phyloP scores from a whole-genome alignment of 371 early-diverging fungal species.

The Dinochytrium kinnereticum region DNA sequence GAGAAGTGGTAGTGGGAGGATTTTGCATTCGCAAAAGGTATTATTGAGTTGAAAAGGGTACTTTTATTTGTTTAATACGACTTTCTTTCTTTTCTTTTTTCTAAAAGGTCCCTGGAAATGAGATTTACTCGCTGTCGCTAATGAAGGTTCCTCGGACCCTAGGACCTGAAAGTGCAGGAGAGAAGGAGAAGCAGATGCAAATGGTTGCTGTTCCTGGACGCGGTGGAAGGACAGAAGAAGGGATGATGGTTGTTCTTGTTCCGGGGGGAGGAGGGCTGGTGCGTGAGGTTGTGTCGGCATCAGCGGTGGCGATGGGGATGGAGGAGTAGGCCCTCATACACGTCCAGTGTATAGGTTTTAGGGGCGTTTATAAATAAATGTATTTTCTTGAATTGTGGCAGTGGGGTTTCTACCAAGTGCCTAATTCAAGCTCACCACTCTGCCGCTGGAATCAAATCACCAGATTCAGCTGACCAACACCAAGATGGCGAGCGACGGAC shows the following conservation, averaged over 20 bases:
- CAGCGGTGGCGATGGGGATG: no score
- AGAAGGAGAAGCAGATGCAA: neutral
- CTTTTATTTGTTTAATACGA: neutral
- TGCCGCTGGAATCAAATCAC: no score
- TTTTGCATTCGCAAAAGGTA: slow-evolving; percentile 1
- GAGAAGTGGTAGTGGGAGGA: neutral
- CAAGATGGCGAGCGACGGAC: no score
- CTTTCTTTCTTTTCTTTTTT: neutral
- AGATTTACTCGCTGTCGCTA: slow-evolving; percentile 5
- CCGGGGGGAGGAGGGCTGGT: neutral
- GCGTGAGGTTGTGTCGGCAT: neutral
- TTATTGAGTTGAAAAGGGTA: neutral
- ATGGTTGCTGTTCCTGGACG: neutral
- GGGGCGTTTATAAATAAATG: no score
- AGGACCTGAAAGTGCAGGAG: neutral
- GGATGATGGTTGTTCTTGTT: neutral
- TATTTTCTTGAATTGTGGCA: no score
- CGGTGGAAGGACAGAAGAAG: neutral
- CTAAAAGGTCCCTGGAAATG: neutral
- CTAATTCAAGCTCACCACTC: no score
- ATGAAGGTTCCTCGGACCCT: neutral
- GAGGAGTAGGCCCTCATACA: no score
- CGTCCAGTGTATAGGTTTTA: no score
- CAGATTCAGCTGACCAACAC: no score
- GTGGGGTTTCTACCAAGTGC: no score